Conservation (phyloP, 768 basidiomycete species). For the Naganishia friedmannii region DNA sequence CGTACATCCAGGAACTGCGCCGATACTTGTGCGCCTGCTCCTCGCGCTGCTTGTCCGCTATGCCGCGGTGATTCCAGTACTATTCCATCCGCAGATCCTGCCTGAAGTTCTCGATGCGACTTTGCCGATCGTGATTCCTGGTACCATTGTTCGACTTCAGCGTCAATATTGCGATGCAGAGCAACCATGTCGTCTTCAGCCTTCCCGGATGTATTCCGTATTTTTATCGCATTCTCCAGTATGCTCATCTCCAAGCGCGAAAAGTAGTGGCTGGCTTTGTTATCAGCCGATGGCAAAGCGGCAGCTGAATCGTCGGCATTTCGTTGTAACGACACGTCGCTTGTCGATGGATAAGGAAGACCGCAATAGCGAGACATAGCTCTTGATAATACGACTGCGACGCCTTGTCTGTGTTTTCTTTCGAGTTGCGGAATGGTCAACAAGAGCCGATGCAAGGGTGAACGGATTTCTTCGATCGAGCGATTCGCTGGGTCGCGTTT, state of each 20-base stretch:
- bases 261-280: not conserved
- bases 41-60: not conserved
- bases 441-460: not conserved
- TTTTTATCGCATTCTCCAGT: not conserved
- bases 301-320: not conserved
- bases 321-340: not conserved
- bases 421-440: constrained; percentile 15
- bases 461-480: not conserved
- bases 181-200: constrained; percentile 9
- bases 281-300: not conserved
- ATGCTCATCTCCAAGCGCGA: not conserved
- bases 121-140: not conserved
- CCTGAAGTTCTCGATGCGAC: not conserved
- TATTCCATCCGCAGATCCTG: not conserved
- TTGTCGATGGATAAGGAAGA: not conserved
- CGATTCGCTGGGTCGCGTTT: not conserved
- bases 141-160: constrained; percentile 17
- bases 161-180: not conserved
- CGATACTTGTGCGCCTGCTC: not conserved
- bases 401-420: constrained; percentile 5
- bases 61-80: not conserved
- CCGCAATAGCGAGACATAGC: not conserved
- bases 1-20: no score
- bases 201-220: not conserved
- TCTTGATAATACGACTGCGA: not conserved